Percentiles rank a stretch among this genome's conserved stretches.
These are phyloP conservation scores for Orbilia ellipsospora DNA, from an alignment of 2,329 filamentous ascomycete species.

Conservation along the genomic window DNA sequence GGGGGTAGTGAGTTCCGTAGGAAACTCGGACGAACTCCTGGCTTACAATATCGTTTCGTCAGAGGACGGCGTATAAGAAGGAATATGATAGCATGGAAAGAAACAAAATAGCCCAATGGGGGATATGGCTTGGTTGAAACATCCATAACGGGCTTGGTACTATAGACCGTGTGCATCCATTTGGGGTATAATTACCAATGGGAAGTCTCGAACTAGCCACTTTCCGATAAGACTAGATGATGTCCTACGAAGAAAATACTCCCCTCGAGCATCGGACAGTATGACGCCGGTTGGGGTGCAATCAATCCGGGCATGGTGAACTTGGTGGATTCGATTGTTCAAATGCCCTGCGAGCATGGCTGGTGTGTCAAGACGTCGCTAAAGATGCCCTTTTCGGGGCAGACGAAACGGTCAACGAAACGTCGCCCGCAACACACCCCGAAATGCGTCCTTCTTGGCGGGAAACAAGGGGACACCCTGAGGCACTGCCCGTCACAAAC, in stretches of 20 bases:
- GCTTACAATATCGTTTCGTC: constrained; percentile 38
- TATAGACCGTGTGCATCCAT: neutral
- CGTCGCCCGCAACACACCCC: constrained; percentile 43
- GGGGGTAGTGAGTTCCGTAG: neutral
- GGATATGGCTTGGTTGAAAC: constrained; percentile 38
- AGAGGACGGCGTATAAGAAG: constrained; percentile 48
- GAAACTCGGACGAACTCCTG: neutral
- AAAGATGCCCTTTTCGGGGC: constrained; percentile 31
- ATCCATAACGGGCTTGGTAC: constrained; percentile 35
- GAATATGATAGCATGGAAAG: neutral
- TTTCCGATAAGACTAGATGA: neutral
- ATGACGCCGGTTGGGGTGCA: neutral
- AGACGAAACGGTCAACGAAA: constrained; percentile 53
- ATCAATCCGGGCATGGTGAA: neutral
- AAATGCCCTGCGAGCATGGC: neutral
- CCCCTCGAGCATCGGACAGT: no score
- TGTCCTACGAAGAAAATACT: no score
- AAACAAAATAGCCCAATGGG: constrained; percentile 23
- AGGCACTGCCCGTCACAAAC: constrained; percentile 50
- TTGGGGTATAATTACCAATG: constrained; percentile 2
- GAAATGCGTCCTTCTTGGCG: neutral
- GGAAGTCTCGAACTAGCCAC: neutral
- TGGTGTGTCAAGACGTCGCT: constrained; percentile 34
- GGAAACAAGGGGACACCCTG: constrained; percentile 17
- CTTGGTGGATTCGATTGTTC: no score